phyloP scores from a whole-genome alignment of 192 early-diverging fungal species.

The Chytriomyces sp. region DNA sequence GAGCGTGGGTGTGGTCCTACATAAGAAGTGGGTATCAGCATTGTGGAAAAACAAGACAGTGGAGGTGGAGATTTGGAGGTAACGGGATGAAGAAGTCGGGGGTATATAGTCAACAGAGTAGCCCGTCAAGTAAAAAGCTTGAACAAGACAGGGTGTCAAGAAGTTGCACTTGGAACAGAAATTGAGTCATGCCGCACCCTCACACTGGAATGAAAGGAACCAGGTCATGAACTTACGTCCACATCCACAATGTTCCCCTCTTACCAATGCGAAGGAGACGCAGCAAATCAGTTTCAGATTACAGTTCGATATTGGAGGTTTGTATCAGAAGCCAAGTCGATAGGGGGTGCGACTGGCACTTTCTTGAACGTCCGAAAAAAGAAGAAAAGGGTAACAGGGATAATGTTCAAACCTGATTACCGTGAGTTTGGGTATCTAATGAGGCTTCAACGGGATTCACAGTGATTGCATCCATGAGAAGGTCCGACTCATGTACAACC shows the following conservation, averaged over 20 bases:
- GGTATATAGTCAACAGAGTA: conserved; percentile 43
- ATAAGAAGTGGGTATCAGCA: not conserved
- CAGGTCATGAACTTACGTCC: too few relatives aligned
- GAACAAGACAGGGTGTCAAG: conserved; percentile 36
- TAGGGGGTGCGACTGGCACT: conserved; percentile 38
- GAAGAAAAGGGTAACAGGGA: not conserved
- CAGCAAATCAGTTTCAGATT: not conserved
- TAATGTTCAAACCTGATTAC: not conserved
- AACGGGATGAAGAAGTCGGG: not conserved
- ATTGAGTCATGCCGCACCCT: not conserved
- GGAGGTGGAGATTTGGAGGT: not conserved
- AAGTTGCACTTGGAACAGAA: conserved; percentile 2
- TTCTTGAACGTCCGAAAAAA: conserved; percentile 30
- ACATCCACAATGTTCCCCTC: too few relatives aligned
- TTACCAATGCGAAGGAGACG: not conserved
- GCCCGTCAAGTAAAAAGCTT: conserved; percentile 26
- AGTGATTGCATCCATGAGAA: conserved; percentile 34
- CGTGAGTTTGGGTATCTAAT: not conserved
- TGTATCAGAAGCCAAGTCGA: conserved; percentile 46
- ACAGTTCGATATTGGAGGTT: conserved; percentile 46
- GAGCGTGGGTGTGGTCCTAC: not conserved
- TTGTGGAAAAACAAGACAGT: conserved; percentile 1
- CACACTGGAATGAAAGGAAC: too few relatives aligned
- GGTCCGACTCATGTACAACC: conserved; percentile 48
- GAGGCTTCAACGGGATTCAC: conserved; percentile 23